These are phyloP conservation scores for Globisporangium mamillatum DNA, from an alignment of 352 stramenopile species.

Conservation along the genomic window DNA sequence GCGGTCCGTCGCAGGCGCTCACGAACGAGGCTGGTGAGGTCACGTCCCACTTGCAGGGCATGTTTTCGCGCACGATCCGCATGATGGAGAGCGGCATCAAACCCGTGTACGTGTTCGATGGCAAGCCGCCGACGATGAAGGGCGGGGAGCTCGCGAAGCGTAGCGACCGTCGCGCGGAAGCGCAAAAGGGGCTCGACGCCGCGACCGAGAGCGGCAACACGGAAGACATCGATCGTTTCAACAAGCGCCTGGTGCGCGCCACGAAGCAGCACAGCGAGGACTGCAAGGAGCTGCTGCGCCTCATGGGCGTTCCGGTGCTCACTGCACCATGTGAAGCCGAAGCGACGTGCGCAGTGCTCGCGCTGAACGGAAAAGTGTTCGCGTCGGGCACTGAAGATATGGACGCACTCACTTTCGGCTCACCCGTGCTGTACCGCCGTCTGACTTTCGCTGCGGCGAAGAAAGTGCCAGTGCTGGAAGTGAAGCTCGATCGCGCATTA, in stretches of 20 bases:
- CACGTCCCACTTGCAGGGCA: constrained; percentile 90
- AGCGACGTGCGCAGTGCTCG: constrained; percentile 95
- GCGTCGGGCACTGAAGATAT: constrained; percentile 98
- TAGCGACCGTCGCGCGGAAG: constrained; percentile 83
- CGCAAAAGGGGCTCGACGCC: constrained; percentile 83
- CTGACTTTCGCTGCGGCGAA: constrained; percentile 87
- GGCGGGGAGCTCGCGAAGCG: constrained; percentile 95
- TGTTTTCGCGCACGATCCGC: constrained; percentile 99
- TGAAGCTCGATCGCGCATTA: constrained; percentile 90
- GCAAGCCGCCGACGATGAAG: constrained; percentile 98
- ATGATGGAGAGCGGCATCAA: constrained; percentile 97
- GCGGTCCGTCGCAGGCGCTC: constrained; percentile 88
- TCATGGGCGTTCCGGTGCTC: constrained; percentile 98
- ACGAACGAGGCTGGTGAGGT: constrained; percentile 98
- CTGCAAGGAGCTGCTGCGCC: constrained; percentile 88
- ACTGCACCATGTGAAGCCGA: constrained; percentile 97
- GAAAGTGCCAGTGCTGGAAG: constrained; percentile 90
- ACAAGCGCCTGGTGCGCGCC: constrained; percentile 89
- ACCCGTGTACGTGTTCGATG: constrained; percentile 99
- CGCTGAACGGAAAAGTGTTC: constrained; percentile 92
- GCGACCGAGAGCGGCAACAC: constrained; percentile 83
- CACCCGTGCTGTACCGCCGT: constrained; percentile 93
- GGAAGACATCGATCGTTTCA: constrained; percentile 94
- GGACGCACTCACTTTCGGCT: constrained; percentile 98
- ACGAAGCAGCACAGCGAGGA: constrained; percentile 92